phyloP scores from a whole-genome alignment of 23 red algal genomes.

The Gracilaria caudata region DNA sequence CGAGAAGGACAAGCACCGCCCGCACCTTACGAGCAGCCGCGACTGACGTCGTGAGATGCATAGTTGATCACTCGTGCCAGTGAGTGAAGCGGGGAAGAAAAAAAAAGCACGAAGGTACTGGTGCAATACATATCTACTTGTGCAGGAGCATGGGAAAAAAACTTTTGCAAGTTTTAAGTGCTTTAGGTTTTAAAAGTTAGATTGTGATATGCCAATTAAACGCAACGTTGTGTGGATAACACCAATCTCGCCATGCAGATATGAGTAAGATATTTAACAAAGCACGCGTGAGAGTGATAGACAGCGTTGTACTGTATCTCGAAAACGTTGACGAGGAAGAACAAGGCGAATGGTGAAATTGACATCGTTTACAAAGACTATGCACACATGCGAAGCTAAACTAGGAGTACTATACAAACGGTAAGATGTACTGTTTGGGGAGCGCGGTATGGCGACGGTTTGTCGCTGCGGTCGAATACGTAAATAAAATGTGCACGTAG shows the following conservation, averaged over 20 bases:
- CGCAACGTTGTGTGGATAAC: background rate
- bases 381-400: constrained; percentile 13
- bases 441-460: background rate
- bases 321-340: too few relatives aligned
- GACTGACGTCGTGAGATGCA: background rate
- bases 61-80: too few relatives aligned
- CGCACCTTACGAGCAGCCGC: constrained; percentile 50
- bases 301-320: too few relatives aligned
- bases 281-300: background rate
- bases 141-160: too few relatives aligned
- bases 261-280: background rate
- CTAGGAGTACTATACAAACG: constrained; percentile 26
- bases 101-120: too few relatives aligned
- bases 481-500: background rate
- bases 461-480: background rate
- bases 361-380: constrained; percentile 31
- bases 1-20: constrained; percentile 18
- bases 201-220: background rate
- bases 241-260: background rate
- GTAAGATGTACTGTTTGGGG: background rate
- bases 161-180: too few relatives aligned
- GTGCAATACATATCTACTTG: too few relatives aligned
- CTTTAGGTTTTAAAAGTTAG: background rate
- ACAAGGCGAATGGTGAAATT: background rate
- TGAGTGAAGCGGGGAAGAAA: too few relatives aligned